A percentile compares a stretch with the other conserved stretches of the same genome.
These are phyloP conservation scores for Crithidia thermophila DNA, from an alignment of 208 protist species.

Conservation along the genomic window DNA sequence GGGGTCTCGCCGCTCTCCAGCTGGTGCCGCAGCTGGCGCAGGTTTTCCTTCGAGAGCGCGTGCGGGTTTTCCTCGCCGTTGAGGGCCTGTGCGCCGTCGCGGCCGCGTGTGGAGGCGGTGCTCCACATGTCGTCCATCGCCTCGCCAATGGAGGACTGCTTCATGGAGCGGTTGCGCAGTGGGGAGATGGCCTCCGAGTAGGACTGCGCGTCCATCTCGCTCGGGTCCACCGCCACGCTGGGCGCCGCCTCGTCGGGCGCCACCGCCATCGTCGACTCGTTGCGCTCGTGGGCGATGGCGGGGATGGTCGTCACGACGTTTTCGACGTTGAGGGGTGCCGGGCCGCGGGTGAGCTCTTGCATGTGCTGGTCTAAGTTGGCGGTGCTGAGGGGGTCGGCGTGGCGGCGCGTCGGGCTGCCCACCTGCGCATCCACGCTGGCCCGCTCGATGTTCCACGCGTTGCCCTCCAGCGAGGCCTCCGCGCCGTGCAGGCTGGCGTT, in stretches of 20 bases:
- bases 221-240: conserved; percentile 47
- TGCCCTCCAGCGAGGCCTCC: conserved; percentile 25
- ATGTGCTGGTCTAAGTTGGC: conserved; percentile 57
- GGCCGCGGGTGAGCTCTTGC: conserved; percentile 46
- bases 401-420: conserved; percentile 23
- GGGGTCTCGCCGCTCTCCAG: conserved; percentile 58
- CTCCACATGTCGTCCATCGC: conserved; percentile 66
- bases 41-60: conserved; percentile 52
- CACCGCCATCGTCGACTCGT: conserved; percentile 4
- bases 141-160: conserved; percentile 20
- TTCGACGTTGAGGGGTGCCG: conserved; percentile 39
- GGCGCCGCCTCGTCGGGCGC: conserved; percentile 11
- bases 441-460: conserved; percentile 37
- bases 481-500: conserved; percentile 20
- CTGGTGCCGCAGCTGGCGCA: conserved; percentile 57
- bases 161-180: conserved; percentile 12
- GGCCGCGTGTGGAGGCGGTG: conserved; percentile 41
- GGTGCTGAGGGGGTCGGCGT: conserved; percentile 47
- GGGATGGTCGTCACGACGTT: conserved; percentile 33
- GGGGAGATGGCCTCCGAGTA: conserved; percentile 28
- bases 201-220: conserved; percentile 41
- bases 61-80: conserved; percentile 18
- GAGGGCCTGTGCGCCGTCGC: conserved; percentile 15
- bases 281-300: not conserved
- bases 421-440: conserved; percentile 40